Conservation (phyloP, 176 grass and related monocot genomes). For the Poa pratensis region DNA sequence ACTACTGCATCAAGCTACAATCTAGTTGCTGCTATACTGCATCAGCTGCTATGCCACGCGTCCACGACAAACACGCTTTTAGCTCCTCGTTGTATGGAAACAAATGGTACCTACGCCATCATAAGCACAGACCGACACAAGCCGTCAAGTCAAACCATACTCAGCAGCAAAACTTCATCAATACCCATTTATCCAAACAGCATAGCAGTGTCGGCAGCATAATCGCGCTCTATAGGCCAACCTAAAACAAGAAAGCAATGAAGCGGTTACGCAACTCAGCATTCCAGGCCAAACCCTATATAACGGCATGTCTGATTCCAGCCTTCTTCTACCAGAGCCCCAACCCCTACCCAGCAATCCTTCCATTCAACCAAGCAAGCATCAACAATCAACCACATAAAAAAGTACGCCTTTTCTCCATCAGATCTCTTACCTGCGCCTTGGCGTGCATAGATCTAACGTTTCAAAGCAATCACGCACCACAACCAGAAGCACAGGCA, state of each 20-base stretch:
- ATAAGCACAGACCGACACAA: background rate
- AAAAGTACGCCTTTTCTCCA: background rate
- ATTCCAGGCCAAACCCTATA: conserved; percentile 31
- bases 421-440: background rate
- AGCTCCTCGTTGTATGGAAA: background rate
- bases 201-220: background rate
- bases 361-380: background rate
- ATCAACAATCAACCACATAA: background rate
- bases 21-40: background rate
- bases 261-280: conserved; percentile 21
- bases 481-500: background rate
- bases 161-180: background rate
- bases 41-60: background rate
- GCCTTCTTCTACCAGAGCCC: background rate
- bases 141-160: conserved; percentile 14
- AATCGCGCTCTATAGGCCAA: background rate
- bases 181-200: background rate
- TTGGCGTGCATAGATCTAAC: conserved; percentile 31
- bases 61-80: background rate
- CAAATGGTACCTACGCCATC: background rate
- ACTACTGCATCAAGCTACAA: background rate
- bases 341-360: background rate
- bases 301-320: background rate
- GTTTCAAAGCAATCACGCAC: background rate
- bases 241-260: background rate